Evolutionary conservation across 1,284 basidiomycete species (phyloP).

Genomic region (Hemileia vastatrix): DNA sequence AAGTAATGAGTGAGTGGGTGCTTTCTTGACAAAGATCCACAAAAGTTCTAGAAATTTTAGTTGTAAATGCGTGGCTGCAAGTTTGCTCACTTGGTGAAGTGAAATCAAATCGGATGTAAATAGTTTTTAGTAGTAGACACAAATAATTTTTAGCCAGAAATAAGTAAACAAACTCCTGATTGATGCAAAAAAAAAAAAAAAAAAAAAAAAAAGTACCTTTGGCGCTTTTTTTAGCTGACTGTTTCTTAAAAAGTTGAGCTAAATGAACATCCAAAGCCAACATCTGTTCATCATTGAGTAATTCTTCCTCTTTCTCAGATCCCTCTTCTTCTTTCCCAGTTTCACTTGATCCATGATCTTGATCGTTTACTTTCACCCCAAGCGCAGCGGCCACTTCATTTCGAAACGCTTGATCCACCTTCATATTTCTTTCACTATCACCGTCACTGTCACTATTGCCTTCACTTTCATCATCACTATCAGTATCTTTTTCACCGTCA

Average conservation of each 20-base stretch:
- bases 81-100: not conserved
- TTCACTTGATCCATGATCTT: slow-evolving; percentile 15
- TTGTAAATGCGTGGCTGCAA: slow-evolving; percentile 15
- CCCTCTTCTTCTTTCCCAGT: not conserved
- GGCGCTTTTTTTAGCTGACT: not conserved
- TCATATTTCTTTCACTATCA: too few species aligned
- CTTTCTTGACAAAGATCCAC: slow-evolving; percentile 13
- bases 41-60: slow-evolving; percentile 15
- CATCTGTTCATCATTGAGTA: slow-evolving; percentile 21
- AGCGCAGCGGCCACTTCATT: slow-evolving; percentile 19
- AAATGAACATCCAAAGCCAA: slow-evolving; percentile 18
- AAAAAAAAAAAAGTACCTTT: slow-evolving; percentile 2
- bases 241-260: slow-evolving; percentile 12
- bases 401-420: slow-evolving; percentile 15
- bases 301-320: slow-evolving; percentile 5
- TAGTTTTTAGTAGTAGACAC: too few species aligned
- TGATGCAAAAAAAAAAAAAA: not conserved
- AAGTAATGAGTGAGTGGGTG: not conserved
- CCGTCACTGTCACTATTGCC: too few species aligned
- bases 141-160: not conserved
- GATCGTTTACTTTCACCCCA: too few species aligned
- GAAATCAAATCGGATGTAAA: not conserved
- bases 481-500: too few species aligned
- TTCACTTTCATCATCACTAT: too few species aligned
- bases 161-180: not conserved